phyloP scores from a whole-genome alignment of 345 rosid species.

The Geranium rotundifolium region DNA sequence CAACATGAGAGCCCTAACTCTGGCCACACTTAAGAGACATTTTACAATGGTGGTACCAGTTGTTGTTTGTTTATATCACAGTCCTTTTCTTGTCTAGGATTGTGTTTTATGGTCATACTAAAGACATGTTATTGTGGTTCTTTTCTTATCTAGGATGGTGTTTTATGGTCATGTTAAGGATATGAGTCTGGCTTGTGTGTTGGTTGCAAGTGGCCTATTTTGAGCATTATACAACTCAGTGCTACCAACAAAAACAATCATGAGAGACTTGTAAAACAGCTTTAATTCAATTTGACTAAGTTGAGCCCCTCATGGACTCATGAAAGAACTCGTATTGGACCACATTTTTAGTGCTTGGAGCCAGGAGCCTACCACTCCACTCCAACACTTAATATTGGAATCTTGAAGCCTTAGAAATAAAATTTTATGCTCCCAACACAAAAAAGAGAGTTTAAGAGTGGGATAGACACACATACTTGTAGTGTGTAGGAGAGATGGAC shows the following conservation, averaged over 20 bases:
- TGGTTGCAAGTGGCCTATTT: background rate
- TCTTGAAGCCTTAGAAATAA: background rate
- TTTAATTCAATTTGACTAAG: background rate
- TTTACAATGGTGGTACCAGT: too few relatives aligned
- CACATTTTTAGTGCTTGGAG: conserved; percentile 8
- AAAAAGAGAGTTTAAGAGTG: conserved; percentile 4
- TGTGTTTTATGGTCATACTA: too few relatives aligned
- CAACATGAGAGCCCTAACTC: too few relatives aligned
- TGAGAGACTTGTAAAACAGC: too few relatives aligned
- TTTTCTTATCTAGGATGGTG: too few relatives aligned
- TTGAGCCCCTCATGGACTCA: background rate
- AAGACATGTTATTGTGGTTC: too few relatives aligned
- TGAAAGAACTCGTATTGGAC: conserved; percentile 14
- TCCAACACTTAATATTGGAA: background rate
- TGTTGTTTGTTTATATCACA: too few relatives aligned
- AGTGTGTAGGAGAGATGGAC: conserved; percentile 84
- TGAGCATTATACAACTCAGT: background rate
- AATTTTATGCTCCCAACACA: background rate
- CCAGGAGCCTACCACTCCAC: conserved; percentile 4
- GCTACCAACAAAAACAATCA: too few relatives aligned
- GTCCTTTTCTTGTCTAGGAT: too few relatives aligned
- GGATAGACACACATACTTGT: conserved; percentile 42
- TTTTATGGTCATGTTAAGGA: too few relatives aligned
- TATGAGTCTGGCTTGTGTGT: background rate
- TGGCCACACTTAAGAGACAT: too few relatives aligned